Conservation (phyloP, 768 basidiomycete genomes). For the Cantharellus anzutake region DNA sequence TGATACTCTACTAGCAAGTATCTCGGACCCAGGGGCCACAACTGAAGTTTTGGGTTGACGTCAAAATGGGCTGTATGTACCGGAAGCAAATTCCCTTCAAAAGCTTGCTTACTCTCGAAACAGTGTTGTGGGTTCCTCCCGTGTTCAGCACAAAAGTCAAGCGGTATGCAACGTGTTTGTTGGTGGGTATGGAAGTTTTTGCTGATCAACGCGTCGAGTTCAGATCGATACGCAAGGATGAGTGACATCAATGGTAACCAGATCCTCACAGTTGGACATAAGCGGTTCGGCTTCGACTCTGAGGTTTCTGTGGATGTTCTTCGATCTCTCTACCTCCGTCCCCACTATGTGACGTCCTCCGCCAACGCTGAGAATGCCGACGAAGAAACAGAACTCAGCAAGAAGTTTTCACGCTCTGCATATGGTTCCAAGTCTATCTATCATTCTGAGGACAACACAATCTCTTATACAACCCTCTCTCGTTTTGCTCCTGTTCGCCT, state of each 20-base stretch:
- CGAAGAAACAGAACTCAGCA: conserved; percentile 29
- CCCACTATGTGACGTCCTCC: conserved; percentile 45
- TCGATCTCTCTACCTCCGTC: conserved; percentile 73
- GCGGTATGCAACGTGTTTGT: no score
- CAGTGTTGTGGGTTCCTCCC: no score
- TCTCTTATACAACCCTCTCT: conserved; percentile 82
- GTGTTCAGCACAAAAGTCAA: no score
- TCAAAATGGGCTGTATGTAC: no score
- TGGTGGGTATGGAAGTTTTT: no score
- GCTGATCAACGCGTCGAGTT: neutral
- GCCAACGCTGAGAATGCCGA: conserved; percentile 19
- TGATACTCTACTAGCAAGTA: no score
- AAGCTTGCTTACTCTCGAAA: no score
- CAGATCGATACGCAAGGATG: neutral
- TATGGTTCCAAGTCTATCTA: conserved; percentile 79
- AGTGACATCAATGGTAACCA: conserved; percentile 51
- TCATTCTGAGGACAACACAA: conserved; percentile 56
- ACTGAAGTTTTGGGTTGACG: no score
- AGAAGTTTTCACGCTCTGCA: conserved; percentile 27
- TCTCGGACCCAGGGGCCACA: no score
- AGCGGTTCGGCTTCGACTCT: conserved; percentile 81
- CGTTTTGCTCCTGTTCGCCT: conserved; percentile 88
- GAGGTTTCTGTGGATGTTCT: conserved; percentile 62
- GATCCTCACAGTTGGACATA: conserved; percentile 63
- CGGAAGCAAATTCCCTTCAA: no score